Percentiles rank a stretch among this genome's conserved stretches.
phyloP scores from a whole-genome alignment of 1,139 yeast species.

The Saccharomyces hybrid region DNA sequence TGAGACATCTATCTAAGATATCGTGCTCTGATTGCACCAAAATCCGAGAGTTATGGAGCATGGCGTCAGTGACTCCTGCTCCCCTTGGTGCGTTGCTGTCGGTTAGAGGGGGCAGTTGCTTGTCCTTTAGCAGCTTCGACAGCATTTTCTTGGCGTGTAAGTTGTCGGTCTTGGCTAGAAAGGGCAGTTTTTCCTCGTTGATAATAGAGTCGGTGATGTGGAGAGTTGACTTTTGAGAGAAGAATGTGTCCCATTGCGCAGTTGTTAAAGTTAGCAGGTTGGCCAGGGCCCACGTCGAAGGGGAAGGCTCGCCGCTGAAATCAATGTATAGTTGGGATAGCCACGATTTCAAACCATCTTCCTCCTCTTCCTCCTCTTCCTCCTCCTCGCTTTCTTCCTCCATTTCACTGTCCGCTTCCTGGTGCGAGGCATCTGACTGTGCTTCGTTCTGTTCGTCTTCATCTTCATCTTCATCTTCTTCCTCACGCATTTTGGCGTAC shows the following conservation, averaged over 20 bases:
- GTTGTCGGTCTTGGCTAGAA: background rate
- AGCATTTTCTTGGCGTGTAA: background rate
- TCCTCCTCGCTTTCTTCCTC: constrained; percentile 4
- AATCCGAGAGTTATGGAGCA: background rate
- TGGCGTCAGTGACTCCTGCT: background rate
- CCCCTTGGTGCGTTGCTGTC: background rate
- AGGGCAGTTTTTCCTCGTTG: background rate
- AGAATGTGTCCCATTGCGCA: constrained; percentile 5
- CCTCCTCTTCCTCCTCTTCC: constrained; percentile 5
- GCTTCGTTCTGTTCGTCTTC: constrained; percentile 5
- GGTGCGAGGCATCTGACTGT: constrained; percentile 3
- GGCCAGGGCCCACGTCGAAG: constrained; percentile 6
- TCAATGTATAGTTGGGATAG: constrained; percentile 12
- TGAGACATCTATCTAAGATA: background rate
- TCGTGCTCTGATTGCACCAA: background rate
- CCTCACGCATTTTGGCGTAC: constrained; percentile 18
- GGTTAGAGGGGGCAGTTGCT: background rate
- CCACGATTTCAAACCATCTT: constrained; percentile 8
- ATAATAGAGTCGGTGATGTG: constrained; percentile 3
- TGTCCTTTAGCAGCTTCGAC: background rate
- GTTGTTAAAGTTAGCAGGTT: constrained; percentile 7
- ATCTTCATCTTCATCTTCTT: constrained; percentile 9
- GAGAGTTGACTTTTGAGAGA: constrained; percentile 2
- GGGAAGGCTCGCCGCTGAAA: constrained; percentile 10
- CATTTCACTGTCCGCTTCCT: background rate